Conservation (phyloP, 305 asterid genomes). For the Vinca major region DNA sequence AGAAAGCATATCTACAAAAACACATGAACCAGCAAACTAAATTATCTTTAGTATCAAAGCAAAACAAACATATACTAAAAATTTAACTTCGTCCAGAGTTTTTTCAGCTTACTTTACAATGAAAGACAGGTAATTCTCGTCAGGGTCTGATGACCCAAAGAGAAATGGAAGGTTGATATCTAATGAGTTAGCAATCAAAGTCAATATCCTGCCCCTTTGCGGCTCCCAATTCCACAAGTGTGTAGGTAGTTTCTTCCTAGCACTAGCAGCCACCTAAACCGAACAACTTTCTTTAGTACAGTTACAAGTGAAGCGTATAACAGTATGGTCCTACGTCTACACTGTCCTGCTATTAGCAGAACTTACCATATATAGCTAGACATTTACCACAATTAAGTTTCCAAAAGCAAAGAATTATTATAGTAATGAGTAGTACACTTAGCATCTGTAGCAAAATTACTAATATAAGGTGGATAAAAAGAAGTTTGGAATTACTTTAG, state of each 20-base stretch:
- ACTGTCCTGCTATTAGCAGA: neutral
- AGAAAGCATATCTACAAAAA: conserved; percentile 60
- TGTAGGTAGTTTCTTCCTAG: conserved; percentile 52
- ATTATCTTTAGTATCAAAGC: conserved; percentile 17
- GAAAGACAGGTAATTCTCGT: conserved; percentile 84
- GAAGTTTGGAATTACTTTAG: conserved; percentile 37
- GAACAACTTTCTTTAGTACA: neutral
- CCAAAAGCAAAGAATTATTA: neutral
- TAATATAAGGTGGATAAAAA: neutral
- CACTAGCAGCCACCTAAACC: conserved; percentile 51
- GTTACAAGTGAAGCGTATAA: neutral
- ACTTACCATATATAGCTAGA: neutral
- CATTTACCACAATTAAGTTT: neutral
- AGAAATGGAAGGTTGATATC: conserved; percentile 77
- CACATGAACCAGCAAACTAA: conserved; percentile 17
- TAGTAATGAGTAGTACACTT: neutral
- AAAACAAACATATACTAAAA: neutral
- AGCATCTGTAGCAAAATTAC: neutral
- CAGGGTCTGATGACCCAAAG: conserved; percentile 81
- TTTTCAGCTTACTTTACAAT: conserved; percentile 55
- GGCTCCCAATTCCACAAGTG: conserved; percentile 83
- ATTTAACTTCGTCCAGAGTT: conserved; percentile 1
- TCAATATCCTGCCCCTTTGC: conserved; percentile 65
- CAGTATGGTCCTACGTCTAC: neutral
- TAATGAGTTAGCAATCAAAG: conserved; percentile 69